phyloP scores from a whole-genome alignment of 345 rosid species.

The Brassica carinata region DNA sequence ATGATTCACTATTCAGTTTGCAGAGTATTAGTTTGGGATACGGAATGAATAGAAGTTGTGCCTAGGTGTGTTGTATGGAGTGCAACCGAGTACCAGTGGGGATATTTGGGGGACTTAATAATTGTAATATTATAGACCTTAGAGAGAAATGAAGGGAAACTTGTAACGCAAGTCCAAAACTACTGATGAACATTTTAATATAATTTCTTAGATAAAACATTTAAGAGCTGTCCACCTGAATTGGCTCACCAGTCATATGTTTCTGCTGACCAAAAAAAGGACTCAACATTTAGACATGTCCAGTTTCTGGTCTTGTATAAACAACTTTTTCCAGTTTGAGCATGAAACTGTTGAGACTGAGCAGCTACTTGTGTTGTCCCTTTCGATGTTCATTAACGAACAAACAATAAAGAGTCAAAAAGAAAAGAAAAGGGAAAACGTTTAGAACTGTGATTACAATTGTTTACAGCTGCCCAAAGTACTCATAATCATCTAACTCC shows the following conservation, averaged over 20 bases:
- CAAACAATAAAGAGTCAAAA: constrained; percentile 22
- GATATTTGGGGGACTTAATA: no score
- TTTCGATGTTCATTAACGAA: constrained; percentile 35
- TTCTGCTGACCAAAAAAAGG: constrained; percentile 15
- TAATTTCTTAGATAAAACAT: background rate
- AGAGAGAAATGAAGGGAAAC: background rate
- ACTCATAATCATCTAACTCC: background rate
- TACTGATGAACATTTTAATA: background rate
- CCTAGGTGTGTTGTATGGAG: no score
- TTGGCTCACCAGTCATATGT: constrained; percentile 32
- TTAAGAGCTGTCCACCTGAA: constrained; percentile 7
- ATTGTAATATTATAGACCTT: background rate
- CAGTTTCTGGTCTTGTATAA: constrained; percentile 26
- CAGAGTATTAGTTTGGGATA: no score
- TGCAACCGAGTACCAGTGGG: no score
- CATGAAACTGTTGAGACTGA: constrained; percentile 39
- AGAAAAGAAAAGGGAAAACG: background rate
- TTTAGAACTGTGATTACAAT: background rate
- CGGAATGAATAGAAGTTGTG: no score
- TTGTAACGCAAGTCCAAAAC: background rate
- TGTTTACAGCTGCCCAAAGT: background rate
- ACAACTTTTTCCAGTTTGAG: constrained; percentile 32
- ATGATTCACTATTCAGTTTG: no score
- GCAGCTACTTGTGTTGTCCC: constrained; percentile 37
- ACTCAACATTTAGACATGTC: constrained; percentile 1